Conservation (phyloP, 192 early-diverging fungal genomes). For the Entomortierella beljakovae region DNA sequence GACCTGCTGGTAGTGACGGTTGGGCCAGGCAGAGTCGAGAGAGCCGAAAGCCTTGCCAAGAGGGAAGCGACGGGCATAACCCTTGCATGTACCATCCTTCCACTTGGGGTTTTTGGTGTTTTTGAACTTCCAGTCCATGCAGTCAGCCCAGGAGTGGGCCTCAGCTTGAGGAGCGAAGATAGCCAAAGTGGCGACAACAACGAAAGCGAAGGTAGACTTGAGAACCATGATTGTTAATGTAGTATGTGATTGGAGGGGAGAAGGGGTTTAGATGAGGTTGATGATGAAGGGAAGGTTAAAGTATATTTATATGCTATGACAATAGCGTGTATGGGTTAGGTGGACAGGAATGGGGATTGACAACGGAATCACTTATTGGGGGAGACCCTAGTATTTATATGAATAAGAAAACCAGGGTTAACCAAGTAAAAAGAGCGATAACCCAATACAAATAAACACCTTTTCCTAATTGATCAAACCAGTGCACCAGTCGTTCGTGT, state of each 20-base stretch:
- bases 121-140: slow-evolving; percentile 53
- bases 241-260: background rate
- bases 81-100: slow-evolving; percentile 36
- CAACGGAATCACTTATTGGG: background rate
- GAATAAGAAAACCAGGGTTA: too few species aligned
- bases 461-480: too few species aligned
- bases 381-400: slow-evolving; percentile 17
- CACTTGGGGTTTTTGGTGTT: slow-evolving; percentile 22
- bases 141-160: slow-evolving; percentile 52
- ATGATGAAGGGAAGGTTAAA: background rate
- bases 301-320: slow-evolving; percentile 6
- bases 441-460: too few species aligned
- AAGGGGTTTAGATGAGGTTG: background rate
- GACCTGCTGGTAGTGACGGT: slow-evolving; percentile 46
- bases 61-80: slow-evolving; percentile 53
- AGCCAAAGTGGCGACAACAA: slow-evolving; percentile 46
- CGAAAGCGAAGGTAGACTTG: slow-evolving; percentile 39
- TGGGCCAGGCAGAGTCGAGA: slow-evolving; percentile 31
- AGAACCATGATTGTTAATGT: slow-evolving; percentile 38
- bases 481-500: too few species aligned
- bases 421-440: too few species aligned
- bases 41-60: slow-evolving; percentile 26
- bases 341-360: slow-evolving; percentile 17
- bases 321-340: slow-evolving; percentile 10
- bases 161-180: slow-evolving; percentile 37